phyloP scores from a whole-genome alignment of 805 yeast species.

The Barnettozyma pratensis region DNA sequence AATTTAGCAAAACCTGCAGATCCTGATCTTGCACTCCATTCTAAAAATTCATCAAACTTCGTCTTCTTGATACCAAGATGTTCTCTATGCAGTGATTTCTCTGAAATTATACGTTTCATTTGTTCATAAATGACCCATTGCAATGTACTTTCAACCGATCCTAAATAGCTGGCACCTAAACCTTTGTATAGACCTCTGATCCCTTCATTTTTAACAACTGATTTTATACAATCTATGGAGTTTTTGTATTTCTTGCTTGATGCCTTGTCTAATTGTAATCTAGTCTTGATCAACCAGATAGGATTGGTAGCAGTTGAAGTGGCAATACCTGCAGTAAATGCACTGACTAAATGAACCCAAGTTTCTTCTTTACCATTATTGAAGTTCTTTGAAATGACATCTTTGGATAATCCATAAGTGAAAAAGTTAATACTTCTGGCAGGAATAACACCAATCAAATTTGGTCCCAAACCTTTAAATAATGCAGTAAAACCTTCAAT shows the following conservation, averaged over 20 bases:
- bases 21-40: constrained; percentile 95
- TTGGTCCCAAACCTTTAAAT: constrained; percentile 95
- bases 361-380: constrained; percentile 76
- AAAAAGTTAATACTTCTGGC: constrained; percentile 96
- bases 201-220: constrained; percentile 75
- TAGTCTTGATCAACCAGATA: constrained; percentile 93
- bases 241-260: constrained; percentile 63
- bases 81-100: constrained; percentile 39
- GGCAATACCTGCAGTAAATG: constrained; percentile 86
- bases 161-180: constrained; percentile 89
- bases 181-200: constrained; percentile 78
- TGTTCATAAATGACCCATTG: constrained; percentile 98
- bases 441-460: constrained; percentile 94
- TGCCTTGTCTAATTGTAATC: constrained; percentile 85
- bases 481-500: constrained; percentile 82
- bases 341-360: constrained; percentile 80
- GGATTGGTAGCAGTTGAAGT: constrained; percentile 98
- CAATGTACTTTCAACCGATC: constrained; percentile 85
- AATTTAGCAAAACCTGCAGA: constrained; percentile 97
- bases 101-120: constrained; percentile 68
- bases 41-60: constrained; percentile 59
- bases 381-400: constrained; percentile 57
- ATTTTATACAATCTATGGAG: constrained; percentile 76
- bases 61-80: constrained; percentile 30
- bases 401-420: constrained; percentile 93